phyloP scores from a whole-genome alignment of 164 flowering plant species.

The Litsea cubeba region DNA sequence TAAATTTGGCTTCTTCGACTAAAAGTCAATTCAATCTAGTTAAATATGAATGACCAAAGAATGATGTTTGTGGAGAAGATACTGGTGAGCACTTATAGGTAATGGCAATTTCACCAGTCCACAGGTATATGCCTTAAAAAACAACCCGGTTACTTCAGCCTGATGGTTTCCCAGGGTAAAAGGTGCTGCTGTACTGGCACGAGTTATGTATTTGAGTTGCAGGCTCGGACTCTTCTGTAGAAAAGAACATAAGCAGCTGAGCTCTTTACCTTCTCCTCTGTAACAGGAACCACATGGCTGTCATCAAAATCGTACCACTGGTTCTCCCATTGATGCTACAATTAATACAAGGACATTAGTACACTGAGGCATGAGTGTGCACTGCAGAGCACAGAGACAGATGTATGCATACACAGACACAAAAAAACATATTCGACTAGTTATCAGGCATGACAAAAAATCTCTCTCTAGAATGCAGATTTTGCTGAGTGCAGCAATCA shows the following conservation, averaged over 20 bases:
- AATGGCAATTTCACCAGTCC: conserved; percentile 8
- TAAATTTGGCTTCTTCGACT: not conserved
- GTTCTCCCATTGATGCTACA: conserved; percentile 62
- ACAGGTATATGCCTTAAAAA: not conserved
- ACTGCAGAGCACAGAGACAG: not conserved
- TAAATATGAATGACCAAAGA: conserved; percentile 15
- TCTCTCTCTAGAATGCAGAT: too few relatives aligned
- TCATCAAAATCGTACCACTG: conserved; percentile 86
- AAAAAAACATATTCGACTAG: too few relatives aligned
- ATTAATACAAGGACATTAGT: conserved; percentile 1
- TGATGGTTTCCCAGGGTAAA: conserved; percentile 10
- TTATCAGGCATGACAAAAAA: too few relatives aligned
- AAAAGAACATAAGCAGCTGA: conserved; percentile 90
- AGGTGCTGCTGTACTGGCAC: not conserved
- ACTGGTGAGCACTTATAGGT: conserved; percentile 8
- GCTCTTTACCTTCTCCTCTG: conserved; percentile 60
- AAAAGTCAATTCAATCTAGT: not conserved
- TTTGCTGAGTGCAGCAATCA: too few relatives aligned
- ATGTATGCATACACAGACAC: not conserved
- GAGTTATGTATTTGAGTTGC: conserved; percentile 23
- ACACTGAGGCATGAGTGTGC: not conserved
- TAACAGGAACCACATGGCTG: conserved; percentile 58
- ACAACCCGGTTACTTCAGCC: not conserved
- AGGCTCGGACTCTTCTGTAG: conserved; percentile 57
- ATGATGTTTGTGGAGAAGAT: conserved; percentile 13